Base-by-base conservation (phyloP, 192 early-diverging fungal species). In the Podila clonocystis region DNA sequence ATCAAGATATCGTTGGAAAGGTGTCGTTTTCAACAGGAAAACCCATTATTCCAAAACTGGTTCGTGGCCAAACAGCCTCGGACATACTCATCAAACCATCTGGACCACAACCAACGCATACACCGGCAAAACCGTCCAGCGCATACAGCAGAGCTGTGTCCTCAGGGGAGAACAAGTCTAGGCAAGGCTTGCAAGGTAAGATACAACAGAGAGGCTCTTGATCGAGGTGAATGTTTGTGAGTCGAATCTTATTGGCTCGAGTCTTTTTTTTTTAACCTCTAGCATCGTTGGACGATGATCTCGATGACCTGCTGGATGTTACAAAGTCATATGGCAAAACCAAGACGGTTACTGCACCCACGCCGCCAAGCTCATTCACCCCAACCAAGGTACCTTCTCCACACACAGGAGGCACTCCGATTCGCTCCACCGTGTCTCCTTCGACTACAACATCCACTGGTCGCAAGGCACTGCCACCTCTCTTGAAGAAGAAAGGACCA, bases 11-110 rank as follows among this genome's bases (percentile, higher is more conserved):
- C 38, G 24, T 80, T 29, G 77, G 77, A 52, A 80, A 80, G 31
- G 77, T 80, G 19, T 80, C 77, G 9, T 29, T 80, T 13, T 63
- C 77, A 2, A 80, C 65, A 50, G 77, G 77, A 41, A 80, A 73
- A 26, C 77, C 77, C 9, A 80, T 80, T 30, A 63, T 80, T 2
- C 77, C 77, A 28, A 80, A 80, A 26, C 30, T 80, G 8, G 67
- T 80, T 0, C 77, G 77, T 20, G 77, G 77, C 17, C 70, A 80
- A 24, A 71, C 71, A 6, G 67, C 77, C 7, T 48, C 65, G 0
- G 77, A 80, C 30, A 80, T 73, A 34, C 49, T 80, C 20, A 80
- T 80, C 30, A 80, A 73, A 24, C 33, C 77, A 24, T 41, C 70
- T 24, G 41, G 66, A 9, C 8, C 31, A 5, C 5, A 34, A 2